Percentiles rank a stretch among this genome's conserved stretches.
These are phyloP conservation scores for Butyriboletus loyo DNA, from an alignment of 768 basidiomycete genomes.

Conservation along the genomic window DNA sequence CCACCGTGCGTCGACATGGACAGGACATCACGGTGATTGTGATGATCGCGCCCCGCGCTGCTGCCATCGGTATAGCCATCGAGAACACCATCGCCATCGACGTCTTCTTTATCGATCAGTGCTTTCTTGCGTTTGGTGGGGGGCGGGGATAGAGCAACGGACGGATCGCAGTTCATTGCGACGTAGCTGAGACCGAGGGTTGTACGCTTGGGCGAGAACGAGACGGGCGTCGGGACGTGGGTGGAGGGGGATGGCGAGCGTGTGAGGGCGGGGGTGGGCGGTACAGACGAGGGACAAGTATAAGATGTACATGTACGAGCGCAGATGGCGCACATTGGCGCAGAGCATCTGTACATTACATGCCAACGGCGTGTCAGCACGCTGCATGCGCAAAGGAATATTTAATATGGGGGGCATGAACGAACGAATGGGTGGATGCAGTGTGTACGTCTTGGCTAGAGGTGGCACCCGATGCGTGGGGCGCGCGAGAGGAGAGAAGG, in stretches of 20 bases:
- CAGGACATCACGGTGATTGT: neutral
- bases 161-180: conserved; percentile 21
- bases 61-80: no score
- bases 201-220: conserved; percentile 30
- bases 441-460: neutral
- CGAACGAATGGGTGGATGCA: neutral
- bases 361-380: conserved; percentile 3
- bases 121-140: conserved; percentile 30
- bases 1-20: neutral
- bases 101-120: conserved; percentile 21
- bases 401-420: neutral
- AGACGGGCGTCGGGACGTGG: conserved; percentile 9
- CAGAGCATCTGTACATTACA: conserved; percentile 27
- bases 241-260: conserved; percentile 31
- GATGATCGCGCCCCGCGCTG: neutral
- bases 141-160: neutral
- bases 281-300: conserved; percentile 29
- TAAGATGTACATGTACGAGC: conserved; percentile 37
- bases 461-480: neutral
- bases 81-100: conserved; percentile 8
- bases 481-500: neutral
- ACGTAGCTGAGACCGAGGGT: conserved; percentile 24
- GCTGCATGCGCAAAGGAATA: neutral
- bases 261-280: conserved; percentile 37
- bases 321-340: conserved; percentile 35